Percentiles rank a stretch among this genome's conserved stretches.
These are phyloP conservation scores for sweet orange (Citrus sinensis) DNA, from an alignment of 345 rosid genomes.

Conservation along the genomic window DNA sequence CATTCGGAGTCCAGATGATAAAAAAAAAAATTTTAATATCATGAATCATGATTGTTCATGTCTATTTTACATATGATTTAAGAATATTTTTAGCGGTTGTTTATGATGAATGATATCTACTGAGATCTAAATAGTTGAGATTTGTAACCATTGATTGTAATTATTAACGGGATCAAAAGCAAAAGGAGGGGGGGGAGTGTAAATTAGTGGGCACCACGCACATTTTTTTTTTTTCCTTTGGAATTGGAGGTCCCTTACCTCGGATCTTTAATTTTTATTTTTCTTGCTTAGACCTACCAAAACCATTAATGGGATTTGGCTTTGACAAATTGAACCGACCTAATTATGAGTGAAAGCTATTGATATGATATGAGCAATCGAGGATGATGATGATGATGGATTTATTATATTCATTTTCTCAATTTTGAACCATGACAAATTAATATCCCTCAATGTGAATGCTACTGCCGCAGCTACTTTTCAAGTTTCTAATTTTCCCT, in stretches of 20 bases:
- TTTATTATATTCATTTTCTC: neutral
- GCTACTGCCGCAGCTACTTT: neutral
- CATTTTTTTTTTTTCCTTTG: neutral
- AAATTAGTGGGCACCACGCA: neutral
- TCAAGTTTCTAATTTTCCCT: neutral
- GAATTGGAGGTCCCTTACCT: neutral
- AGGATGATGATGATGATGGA: neutral
- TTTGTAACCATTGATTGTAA: neutral
- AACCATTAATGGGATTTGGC: neutral
- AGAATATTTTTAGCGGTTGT: too few relatives aligned
- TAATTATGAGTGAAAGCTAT: slow-evolving; percentile 14
- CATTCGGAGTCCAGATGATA: too few relatives aligned
- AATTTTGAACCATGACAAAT: neutral
- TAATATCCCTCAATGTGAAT: neutral
- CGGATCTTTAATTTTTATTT: neutral
- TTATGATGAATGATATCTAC: neutral
- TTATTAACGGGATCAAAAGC: neutral
- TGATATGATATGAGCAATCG: neutral
- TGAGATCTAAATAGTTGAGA: neutral
- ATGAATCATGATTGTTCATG: too few relatives aligned
- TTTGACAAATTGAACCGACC: slow-evolving; percentile 18
- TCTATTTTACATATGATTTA: too few relatives aligned
- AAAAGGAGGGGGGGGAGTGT: neutral
- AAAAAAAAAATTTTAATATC: too few relatives aligned
- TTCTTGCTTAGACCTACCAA: slow-evolving; percentile 11